Evolutionary conservation across 2,329 filamentous ascomycete genomes (phyloP).

Genomic region (Cladosporium sp.): DNA sequence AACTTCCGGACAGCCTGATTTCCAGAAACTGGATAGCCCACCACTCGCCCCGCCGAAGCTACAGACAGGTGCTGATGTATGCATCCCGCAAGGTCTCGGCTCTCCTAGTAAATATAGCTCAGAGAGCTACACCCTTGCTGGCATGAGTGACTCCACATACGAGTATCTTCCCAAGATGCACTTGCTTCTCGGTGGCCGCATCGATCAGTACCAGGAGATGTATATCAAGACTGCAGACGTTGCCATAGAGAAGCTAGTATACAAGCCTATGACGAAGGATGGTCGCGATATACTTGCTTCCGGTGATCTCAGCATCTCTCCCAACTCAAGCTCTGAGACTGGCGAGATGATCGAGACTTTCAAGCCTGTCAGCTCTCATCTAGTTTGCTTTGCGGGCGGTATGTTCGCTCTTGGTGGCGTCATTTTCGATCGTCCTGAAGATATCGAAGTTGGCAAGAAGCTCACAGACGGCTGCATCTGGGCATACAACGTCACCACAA

Average conservation of each 20-base stretch:
- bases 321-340: slow-evolving; percentile 41
- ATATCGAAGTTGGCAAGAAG: slow-evolving; percentile 47
- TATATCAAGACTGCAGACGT: slow-evolving; percentile 66
- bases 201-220: slow-evolving; percentile 67
- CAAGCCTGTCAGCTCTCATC: slow-evolving; percentile 46
- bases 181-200: slow-evolving; percentile 70
- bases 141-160: slow-evolving; percentile 54
- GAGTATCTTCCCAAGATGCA: slow-evolving; percentile 62
- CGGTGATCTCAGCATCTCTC: slow-evolving; percentile 45
- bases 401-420: slow-evolving; percentile 52
- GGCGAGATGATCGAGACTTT: slow-evolving; percentile 33
- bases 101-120: slow-evolving; percentile 41
- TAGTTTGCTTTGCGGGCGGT: slow-evolving; percentile 52
- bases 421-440: slow-evolving; percentile 47
- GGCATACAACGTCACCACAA: slow-evolving; percentile 47
- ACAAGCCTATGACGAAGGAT: slow-evolving; percentile 67
- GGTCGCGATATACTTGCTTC: slow-evolving; percentile 70
- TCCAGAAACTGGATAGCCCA: neutral
- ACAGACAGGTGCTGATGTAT: slow-evolving; percentile 30
- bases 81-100: slow-evolving; percentile 57
- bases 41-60: neutral
- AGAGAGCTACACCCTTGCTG: slow-evolving; percentile 53
- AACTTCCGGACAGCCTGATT: neutral
- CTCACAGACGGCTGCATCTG: slow-evolving; percentile 55
- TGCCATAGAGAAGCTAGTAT: slow-evolving; percentile 70